Base-by-base conservation (phyloP, 2,329 filamentous ascomycete species). In the Hypoxylon sp. region DNA sequence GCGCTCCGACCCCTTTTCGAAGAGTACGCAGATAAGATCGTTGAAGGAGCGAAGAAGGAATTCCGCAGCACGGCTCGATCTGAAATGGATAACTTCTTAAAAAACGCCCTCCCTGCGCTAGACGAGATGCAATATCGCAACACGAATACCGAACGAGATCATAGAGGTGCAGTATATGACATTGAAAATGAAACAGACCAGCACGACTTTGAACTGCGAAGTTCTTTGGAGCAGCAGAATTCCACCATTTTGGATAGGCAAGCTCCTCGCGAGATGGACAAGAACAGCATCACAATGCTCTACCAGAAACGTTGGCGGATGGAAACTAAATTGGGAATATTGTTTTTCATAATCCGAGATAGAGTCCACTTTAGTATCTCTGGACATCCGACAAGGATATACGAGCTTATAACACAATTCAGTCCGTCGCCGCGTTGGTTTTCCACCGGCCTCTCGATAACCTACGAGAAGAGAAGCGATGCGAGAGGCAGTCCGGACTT, bases 401-500 rank as follows among this genome's bases (percentile, higher is more conserved):
- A 66, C 31, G 44, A 63, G 22, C 29, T 71, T 42, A 35, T 19
- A 24, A 59, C 29, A 39, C 63, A 68, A 3, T 64, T 71, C 29
- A 44, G 3, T 39, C 71, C 69, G 10, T 66, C 69, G 3, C 55
- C 44, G 5, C 19, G 60, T 29, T 73, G 69, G 66, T 26, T 70
- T n/a, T 54, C 63, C 24, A 64, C 55, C 2, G 66, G 71, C 37
- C 59, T 22, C 50, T 71, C 59, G n/a, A 44, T 67, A 17, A 60
- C 42, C 24, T 73, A 71, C 33, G 26, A 59, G 31, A 64, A 50
- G 3, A 58, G 11, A 46, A 37, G 55, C 19, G 63, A 73, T 31
- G 42, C 60, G 29, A 59, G 69, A 64, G 67, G 67, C 35, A 55
- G 22, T 1, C 53, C 42, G 0, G 19, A 52, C 9, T 53, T 67